phyloP scores from a whole-genome alignment of 1,139 yeast genomes.

The Debaryomyces udenii region DNA sequence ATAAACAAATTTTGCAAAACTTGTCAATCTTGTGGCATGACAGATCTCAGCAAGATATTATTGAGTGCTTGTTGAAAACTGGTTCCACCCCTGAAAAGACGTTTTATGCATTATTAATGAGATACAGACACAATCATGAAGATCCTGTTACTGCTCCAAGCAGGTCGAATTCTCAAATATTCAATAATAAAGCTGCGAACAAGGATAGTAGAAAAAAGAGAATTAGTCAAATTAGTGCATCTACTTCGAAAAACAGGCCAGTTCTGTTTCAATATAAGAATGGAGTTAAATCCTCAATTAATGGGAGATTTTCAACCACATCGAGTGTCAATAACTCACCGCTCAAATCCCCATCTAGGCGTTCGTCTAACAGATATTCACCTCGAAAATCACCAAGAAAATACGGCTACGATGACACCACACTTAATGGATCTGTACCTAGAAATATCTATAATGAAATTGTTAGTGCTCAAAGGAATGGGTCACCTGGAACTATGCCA shows the following conservation, averaged over 20 bases:
- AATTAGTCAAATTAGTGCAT: conserved; percentile 54
- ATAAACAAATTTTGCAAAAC: conserved; percentile 65
- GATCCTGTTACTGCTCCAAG: conserved; percentile 24
- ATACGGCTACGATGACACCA: conserved; percentile 15
- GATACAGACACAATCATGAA: conserved; percentile 55
- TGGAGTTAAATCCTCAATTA: conserved; percentile 27
- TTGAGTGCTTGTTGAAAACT: conserved; percentile 52
- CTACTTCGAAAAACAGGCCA: conserved; percentile 58
- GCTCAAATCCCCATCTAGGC: conserved; percentile 20
- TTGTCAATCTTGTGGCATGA: conserved; percentile 78
- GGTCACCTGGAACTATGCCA: conserved; percentile 34
- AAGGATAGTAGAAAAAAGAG: conserved; percentile 43
- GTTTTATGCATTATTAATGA: conserved; percentile 65
- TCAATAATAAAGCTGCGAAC: conserved; percentile 23
- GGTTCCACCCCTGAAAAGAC: conserved; percentile 76
- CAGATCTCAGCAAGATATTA: conserved; percentile 58
- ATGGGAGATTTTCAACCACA: conserved; percentile 31
- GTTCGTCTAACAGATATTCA: conserved; percentile 20
- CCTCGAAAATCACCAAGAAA: conserved; percentile 28
- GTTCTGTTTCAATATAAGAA: conserved; percentile 53
- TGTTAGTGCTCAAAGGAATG: conserved; percentile 40
- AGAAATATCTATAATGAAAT: conserved; percentile 52
- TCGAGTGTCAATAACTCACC: conserved; percentile 43
- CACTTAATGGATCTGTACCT: conserved; percentile 40
- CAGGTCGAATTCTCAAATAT: conserved; percentile 18